Base-by-base conservation (phyloP, 805 yeast species). In the Saccharomycopsis sp. region DNA sequence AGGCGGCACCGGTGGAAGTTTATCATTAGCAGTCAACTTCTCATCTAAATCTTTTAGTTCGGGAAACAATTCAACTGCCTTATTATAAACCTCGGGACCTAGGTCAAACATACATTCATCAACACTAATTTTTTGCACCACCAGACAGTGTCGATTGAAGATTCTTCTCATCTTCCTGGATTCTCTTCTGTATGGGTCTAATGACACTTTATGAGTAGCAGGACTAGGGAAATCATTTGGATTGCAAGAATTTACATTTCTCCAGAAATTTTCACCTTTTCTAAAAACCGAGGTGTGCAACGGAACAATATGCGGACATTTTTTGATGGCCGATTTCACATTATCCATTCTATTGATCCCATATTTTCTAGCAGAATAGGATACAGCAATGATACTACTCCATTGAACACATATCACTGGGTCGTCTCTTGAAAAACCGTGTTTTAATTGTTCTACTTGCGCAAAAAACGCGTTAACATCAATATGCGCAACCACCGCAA, bases 381-480 rank as follows among this genome's bases (percentile, higher is more conserved):
- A 77, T 0, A 93, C 94, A 0, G 98, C 98, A 47, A 93, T 90
- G 2, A 93, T 64, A 0, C 89, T 72, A 39, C 72, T 70, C 98
- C 98, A 93, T 57, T 93, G 98, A 3, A 87, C 86, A 59, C 97
- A 89, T 0, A 88, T 97, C 1, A 93, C 82, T 0, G 98, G 97
- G 50, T 79, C 89, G 2, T 78, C 75, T 1, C 65, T 66, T 1
- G 79, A 62, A 13, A 82, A 63, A 0, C 81, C 81, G 14, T 86
- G 68, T 34, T 96, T 64, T 4, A 85, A 66, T 53, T 83, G 90
- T 56, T 93, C 97, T 24, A 82, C 93, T 58, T 93, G 98, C 0
- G 98, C 96, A 62, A 85, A 93, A 61, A 89, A 93, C 9, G 97
- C 97, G 64, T 93, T 95, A 55, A 87, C 74, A 63, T 93, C 98